Evolutionary conservation across 140 eudicot species (phyloP).

Genomic region (Erigeron philadelphicus): DNA sequence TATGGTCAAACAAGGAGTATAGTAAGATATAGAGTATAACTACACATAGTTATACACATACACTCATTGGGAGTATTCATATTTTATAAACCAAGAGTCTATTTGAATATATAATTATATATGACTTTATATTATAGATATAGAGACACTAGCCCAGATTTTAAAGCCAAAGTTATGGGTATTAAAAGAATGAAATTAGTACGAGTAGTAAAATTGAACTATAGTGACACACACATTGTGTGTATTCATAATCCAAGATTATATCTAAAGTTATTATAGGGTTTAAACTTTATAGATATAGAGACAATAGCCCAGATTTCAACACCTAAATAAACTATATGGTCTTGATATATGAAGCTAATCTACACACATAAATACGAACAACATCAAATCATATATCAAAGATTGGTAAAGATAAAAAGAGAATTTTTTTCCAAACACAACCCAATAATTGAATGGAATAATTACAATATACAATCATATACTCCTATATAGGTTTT

Average conservation of each 20-base stretch:
- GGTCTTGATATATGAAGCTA: constrained; percentile 31
- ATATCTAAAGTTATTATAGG: constrained; percentile 10
- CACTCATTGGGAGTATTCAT: constrained; percentile 26
- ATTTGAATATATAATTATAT: neutral
- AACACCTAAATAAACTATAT: constrained; percentile 15
- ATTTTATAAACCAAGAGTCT: neutral
- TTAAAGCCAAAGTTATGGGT: constrained; percentile 20
- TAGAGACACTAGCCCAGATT: constrained; percentile 30
- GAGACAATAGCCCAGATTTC: constrained; percentile 32
- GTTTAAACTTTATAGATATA: constrained; percentile 24
- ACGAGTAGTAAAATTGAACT: neutral
- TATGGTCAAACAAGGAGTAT: constrained; percentile 27
- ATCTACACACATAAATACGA: constrained; percentile 25
- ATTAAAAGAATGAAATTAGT: too few species aligned
- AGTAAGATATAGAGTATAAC: neutral
- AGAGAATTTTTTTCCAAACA: constrained; percentile 23
- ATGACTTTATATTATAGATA: constrained; percentile 19
- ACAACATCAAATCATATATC: constrained; percentile 28
- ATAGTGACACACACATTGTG: constrained; percentile 19
- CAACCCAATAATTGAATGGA: constrained; percentile 31
- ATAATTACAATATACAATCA: constrained; percentile 3
- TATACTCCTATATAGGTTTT: constrained; percentile 6
- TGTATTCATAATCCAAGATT: constrained; percentile 17
- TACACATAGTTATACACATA: constrained; percentile 23
- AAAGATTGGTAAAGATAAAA: constrained; percentile 30